These are phyloP conservation scores for Puccinia polysora DNA, from an alignment of 1,284 basidiomycete genomes.

Conservation along the genomic window DNA sequence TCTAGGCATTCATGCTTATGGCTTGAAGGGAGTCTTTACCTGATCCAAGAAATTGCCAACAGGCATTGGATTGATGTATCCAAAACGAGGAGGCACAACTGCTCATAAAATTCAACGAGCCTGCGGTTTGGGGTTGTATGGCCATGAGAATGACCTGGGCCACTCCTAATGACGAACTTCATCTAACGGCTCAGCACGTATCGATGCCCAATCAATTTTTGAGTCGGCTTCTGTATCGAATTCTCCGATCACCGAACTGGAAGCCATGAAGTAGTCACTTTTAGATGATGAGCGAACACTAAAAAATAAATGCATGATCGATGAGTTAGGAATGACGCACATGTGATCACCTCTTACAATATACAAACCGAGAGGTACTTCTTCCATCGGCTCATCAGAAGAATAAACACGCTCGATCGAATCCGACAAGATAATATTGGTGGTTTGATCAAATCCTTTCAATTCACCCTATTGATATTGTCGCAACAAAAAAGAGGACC, in stretches of 20 bases:
- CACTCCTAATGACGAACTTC: conserved; percentile 33
- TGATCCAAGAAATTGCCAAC: no score
- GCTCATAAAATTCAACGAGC: no score
- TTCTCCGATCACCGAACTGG: conserved; percentile 81
- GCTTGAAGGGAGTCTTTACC: no score
- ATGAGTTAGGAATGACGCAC: conserved; percentile 57
- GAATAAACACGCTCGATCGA: conserved; percentile 86
- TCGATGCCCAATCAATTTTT: conserved; percentile 68
- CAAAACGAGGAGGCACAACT: no score
- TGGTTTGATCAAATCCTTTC: conserved; percentile 84
- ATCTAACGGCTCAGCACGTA: conserved; percentile 81
- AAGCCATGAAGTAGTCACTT: conserved; percentile 25
- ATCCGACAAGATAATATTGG: conserved; percentile 84
- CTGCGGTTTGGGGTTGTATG: background rate
- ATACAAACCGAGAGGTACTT: conserved; percentile 90
- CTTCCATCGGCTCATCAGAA: conserved; percentile 83
- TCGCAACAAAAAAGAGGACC: no score
- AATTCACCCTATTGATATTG: conserved; percentile 84
- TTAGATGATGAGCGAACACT: conserved; percentile 9
- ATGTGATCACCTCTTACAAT: conserved; percentile 97
- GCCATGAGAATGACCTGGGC: background rate
- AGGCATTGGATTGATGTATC: no score
- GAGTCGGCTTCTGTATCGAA: conserved; percentile 79
- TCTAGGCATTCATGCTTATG: no score
- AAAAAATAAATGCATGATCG: background rate